phyloP scores from a whole-genome alignment of 169 alveolate species.

The Cryptosporidium meleagridis region DNA sequence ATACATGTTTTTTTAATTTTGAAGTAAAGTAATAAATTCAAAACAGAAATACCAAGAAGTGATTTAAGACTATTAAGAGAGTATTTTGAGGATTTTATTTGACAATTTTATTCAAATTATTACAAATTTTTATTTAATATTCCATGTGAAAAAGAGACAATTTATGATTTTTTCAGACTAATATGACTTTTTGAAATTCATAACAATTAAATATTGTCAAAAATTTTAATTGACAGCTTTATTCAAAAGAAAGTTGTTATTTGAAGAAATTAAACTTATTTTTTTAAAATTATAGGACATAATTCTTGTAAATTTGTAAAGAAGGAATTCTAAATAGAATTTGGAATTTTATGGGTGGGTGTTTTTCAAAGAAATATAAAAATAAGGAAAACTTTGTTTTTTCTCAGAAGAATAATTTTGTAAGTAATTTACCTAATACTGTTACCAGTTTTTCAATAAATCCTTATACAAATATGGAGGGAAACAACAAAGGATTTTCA shows the following conservation, averaged over 20 bases:
- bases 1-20: background rate
- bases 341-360: constrained; percentile 75
- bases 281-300: background rate
- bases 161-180: background rate
- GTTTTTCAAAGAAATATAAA: constrained; percentile 22
- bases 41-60: background rate
- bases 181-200: background rate
- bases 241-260: background rate
- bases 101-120: background rate
- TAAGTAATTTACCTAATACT: background rate
- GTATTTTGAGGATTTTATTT: background rate
- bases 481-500: constrained; percentile 1
- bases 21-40: background rate
- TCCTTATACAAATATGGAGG: constrained; percentile 29
- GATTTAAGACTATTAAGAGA: background rate
- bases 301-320: background rate
- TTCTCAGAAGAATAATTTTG: constrained; percentile 21
- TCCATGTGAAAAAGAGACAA: background rate
- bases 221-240: background rate
- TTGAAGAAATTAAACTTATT: background rate
- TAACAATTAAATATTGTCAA: background rate
- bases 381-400: constrained; percentile 28
- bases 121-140: background rate
- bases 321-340: background rate
- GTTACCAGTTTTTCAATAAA: background rate